These are phyloP conservation scores for Stephania cephalantha DNA, from an alignment of 164 flowering plant species.

Conservation along the genomic window DNA sequence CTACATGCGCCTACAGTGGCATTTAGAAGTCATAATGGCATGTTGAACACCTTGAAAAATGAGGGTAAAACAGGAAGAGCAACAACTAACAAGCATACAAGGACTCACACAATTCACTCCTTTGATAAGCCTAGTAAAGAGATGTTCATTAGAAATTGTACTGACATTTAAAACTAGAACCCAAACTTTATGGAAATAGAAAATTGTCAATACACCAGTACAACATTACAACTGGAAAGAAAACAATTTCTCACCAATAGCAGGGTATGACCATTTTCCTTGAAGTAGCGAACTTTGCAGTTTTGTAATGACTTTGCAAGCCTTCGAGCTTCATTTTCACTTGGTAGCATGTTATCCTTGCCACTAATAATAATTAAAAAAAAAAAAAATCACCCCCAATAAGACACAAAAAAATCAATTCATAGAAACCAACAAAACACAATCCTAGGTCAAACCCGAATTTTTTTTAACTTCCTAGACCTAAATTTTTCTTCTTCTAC, in stretches of 20 bases:
- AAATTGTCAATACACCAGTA: not conserved
- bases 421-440: not conserved
- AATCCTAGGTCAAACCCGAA: not conserved
- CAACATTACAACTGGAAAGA: conserved; percentile 1
- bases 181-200: not conserved
- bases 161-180: not conserved
- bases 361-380: conserved; percentile 43
- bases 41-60: not conserved
- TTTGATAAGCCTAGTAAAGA: not conserved
- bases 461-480: no score
- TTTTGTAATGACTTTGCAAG: conserved; percentile 43
- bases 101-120: not conserved
- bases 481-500: no score
- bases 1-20: not conserved
- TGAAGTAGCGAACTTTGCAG: conserved; percentile 65
- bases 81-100: not conserved
- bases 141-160: not conserved
- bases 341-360: conserved; percentile 84
- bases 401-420: conserved; percentile 3
- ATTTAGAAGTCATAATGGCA: not conserved
- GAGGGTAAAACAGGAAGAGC: not conserved
- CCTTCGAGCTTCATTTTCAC: conserved; percentile 65
- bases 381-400: conserved; percentile 9
- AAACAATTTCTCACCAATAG: conserved; percentile 50
- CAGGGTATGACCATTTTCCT: conserved; percentile 82